Conservation (phyloP, 192 early-diverging fungal genomes). For the Dissophora globulifera region DNA sequence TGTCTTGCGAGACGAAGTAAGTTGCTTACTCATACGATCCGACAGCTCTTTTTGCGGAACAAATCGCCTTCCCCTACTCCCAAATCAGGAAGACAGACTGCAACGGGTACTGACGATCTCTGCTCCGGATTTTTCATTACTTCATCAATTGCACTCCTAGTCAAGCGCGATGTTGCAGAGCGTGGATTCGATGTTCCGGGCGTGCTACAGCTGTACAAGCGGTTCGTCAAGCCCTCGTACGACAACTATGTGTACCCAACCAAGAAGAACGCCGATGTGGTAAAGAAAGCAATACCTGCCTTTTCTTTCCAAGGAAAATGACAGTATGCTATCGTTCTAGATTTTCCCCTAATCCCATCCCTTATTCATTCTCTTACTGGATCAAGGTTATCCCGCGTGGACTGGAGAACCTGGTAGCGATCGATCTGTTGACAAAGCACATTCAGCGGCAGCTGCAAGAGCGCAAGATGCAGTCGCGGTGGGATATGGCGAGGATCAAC, state of each 20-base stretch:
- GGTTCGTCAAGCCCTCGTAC: conserved; percentile 95
- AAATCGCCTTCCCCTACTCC: too few relatives aligned
- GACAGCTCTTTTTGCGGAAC: too few relatives aligned
- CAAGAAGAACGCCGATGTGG: conserved; percentile 91
- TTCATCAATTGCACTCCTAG: conserved; percentile 53
- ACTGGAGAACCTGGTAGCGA: conserved; percentile 89
- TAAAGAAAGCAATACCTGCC: conserved; percentile 36
- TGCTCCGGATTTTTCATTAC: too few relatives aligned
- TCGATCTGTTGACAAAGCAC: conserved; percentile 92
- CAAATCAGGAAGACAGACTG: neutral
- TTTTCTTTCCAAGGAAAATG: neutral
- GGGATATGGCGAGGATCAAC: conserved; percentile 61
- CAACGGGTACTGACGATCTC: too few relatives aligned
- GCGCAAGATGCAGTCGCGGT: conserved; percentile 65
- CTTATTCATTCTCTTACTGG: neutral
- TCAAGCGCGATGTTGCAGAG: conserved; percentile 91
- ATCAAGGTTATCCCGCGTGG: conserved; percentile 92
- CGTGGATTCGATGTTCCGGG: conserved; percentile 89
- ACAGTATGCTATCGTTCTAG: too few relatives aligned
- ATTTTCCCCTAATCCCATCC: too few relatives aligned
- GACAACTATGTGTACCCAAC: conserved; percentile 94
- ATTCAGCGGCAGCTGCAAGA: conserved; percentile 86
- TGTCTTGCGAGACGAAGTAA: conserved; percentile 86
- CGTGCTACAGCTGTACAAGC: conserved; percentile 83
- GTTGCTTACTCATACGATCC: too few relatives aligned